Evolutionary conservation across 164 flowering plant species (phyloP).

Genomic region (Cinnamomum micranthum): DNA sequence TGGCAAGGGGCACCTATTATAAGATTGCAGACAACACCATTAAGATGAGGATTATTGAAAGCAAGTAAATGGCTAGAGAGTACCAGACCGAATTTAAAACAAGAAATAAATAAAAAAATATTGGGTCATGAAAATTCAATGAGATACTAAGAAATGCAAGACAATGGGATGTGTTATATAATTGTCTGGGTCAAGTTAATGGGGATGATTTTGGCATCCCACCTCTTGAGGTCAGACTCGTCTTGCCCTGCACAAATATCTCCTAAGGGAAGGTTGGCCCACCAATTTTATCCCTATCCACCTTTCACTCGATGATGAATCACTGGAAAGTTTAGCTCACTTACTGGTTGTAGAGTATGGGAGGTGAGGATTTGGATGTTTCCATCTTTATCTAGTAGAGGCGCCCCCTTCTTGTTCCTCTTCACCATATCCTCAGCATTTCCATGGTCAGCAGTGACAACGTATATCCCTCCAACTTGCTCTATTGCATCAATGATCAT

Average conservation of each 20-base stretch:
- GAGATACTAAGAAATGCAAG: too few species aligned
- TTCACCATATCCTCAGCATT: constrained; percentile 99
- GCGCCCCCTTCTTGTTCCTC: constrained; percentile 81
- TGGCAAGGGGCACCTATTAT: constrained; percentile 90
- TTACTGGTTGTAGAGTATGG: constrained; percentile 90
- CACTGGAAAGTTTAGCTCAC: constrained; percentile 12
- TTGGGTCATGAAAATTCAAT: too few species aligned
- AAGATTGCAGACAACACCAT: neutral
- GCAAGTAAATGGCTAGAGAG: too few species aligned
- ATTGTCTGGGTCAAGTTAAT: too few species aligned
- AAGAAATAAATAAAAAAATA: too few species aligned
- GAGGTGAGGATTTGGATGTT: constrained; percentile 88
- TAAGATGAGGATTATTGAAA: too few species aligned
- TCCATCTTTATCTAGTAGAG: constrained; percentile 74
- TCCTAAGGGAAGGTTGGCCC: neutral
- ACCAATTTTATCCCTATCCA: neutral
- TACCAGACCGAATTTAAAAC: too few species aligned
- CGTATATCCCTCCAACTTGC: constrained; percentile 89
- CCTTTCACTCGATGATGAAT: too few species aligned
- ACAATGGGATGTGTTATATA: too few species aligned
- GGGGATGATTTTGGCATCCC: too few species aligned
- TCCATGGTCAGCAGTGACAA: constrained; percentile 97
- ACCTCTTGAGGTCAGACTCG: neutral
- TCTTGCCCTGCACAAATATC: neutral
- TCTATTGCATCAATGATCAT: constrained; percentile 89